Percentiles rank a stretch among this genome's conserved stretches.
Evolutionary conservation across 768 basidiomycete genomes (phyloP).

Genomic region (Trametes cinnabarina): DNA sequence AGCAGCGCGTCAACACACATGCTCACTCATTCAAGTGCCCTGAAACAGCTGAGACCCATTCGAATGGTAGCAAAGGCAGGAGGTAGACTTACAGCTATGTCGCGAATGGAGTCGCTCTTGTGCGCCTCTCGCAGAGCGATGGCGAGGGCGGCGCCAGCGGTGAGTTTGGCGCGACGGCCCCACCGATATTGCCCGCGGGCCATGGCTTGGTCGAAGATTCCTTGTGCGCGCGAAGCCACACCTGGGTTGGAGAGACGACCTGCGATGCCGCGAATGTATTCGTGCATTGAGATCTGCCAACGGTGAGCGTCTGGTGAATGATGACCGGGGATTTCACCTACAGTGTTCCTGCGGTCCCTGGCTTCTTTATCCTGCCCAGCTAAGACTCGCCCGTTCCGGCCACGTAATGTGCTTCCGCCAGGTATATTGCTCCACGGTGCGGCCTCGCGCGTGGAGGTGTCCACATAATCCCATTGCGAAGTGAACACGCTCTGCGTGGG

Average conservation of each 20-base stretch:
- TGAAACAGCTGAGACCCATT: conserved; percentile 14
- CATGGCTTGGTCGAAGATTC: conserved; percentile 71
- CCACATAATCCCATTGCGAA: conserved; percentile 39
- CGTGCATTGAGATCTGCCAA: conserved; percentile 56
- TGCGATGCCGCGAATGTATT: conserved; percentile 61
- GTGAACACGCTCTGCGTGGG: conserved; percentile 60
- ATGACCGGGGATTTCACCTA: conserved; percentile 30
- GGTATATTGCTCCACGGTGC: conserved; percentile 27
- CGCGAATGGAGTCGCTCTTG: conserved; percentile 63
- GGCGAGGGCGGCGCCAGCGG: conserved; percentile 66
- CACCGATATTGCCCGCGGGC: conserved; percentile 56
- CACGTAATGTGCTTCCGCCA: conserved; percentile 40
- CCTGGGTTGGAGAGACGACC: conserved; percentile 57
- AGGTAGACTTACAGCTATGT: conserved; percentile 53
- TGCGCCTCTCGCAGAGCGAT: conserved; percentile 71
- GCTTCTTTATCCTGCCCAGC: conserved; percentile 66
- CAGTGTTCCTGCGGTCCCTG: conserved; percentile 61
- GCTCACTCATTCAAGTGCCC: conserved; percentile 8
- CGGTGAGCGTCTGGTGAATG: conserved; percentile 9
- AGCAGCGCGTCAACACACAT: conserved; percentile 22
- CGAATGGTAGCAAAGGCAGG: conserved; percentile 1
- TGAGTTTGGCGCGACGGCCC: conserved; percentile 70
- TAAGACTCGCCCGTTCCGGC: conserved; percentile 56
- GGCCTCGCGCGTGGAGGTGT: conserved; percentile 34
- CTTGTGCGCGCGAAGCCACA: conserved; percentile 61